These are phyloP conservation scores for Sequoiadendron giganteum DNA, from an alignment of 75 land plant species.

Conservation along the genomic window DNA sequence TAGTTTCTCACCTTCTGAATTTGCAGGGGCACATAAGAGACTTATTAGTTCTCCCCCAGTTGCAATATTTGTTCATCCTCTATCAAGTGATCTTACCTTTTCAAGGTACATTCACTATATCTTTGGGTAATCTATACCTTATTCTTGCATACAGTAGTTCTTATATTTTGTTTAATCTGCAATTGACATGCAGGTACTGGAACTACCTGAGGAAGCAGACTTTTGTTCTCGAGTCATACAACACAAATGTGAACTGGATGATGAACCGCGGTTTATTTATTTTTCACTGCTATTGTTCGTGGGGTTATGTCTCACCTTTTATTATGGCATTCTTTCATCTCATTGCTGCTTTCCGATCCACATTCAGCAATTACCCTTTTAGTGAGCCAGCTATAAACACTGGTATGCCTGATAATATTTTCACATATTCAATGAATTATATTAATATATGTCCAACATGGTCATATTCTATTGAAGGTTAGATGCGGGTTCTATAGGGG, in stretches of 20 bases:
- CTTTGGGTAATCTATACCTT: not conserved
- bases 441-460: not conserved
- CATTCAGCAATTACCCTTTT: slow-evolving; percentile 21
- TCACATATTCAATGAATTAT: not conserved
- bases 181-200: slow-evolving; percentile 73
- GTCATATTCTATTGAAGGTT: not conserved
- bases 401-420: slow-evolving; percentile 14
- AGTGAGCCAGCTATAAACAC: slow-evolving; percentile 27
- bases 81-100: slow-evolving; percentile 75
- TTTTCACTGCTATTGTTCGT: slow-evolving; percentile 88
- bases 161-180: slow-evolving; percentile 4
- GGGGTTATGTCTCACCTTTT: slow-evolving; percentile 90
- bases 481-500: too few species aligned
- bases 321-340: slow-evolving; percentile 70
- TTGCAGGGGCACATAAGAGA: slow-evolving; percentile 69
- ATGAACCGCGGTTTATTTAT: slow-evolving; percentile 93
- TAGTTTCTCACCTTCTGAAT: slow-evolving; percentile 4
- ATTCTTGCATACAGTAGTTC: not conserved
- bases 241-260: slow-evolving; percentile 73
- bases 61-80: slow-evolving; percentile 91
- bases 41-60: slow-evolving; percentile 88
- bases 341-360: slow-evolving; percentile 45
- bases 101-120: slow-evolving; percentile 33
- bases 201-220: slow-evolving; percentile 98
- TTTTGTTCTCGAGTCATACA: slow-evolving; percentile 95